Evolutionary conservation across 2,329 filamentous ascomycete genomes (phyloP).

Genomic region (Neopestalotiopsis rosae): DNA sequence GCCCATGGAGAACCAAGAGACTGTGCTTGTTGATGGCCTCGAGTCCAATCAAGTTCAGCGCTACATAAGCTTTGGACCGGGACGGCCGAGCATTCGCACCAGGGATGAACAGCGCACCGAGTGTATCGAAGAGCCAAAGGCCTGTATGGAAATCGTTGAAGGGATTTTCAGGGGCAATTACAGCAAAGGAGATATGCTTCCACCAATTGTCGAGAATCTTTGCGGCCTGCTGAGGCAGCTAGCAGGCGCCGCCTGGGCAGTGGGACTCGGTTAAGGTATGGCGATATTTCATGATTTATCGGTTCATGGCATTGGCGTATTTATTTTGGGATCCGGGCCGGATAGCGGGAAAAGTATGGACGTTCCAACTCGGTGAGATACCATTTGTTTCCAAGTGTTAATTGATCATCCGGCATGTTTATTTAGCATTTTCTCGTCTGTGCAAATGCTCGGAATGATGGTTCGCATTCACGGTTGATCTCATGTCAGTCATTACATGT

Average conservation of each 20-base stretch:
- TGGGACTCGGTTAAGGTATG: slow-evolving; percentile 33
- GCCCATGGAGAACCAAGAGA: slow-evolving; percentile 40
- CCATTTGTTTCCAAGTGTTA: slow-evolving; percentile 5
- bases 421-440: background rate
- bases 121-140: slow-evolving; percentile 59
- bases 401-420: background rate
- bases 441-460: background rate
- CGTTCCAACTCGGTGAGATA: background rate
- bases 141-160: slow-evolving; percentile 63
- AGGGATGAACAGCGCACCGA: slow-evolving; percentile 36
- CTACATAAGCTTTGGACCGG: slow-evolving; percentile 63
- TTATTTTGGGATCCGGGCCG: background rate
- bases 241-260: slow-evolving; percentile 52
- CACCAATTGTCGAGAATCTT: slow-evolving; percentile 72
- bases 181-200: slow-evolving; percentile 46
- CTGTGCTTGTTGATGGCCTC: slow-evolving; percentile 61
- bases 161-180: slow-evolving; percentile 62
- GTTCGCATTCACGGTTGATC: background rate
- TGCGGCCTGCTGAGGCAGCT: slow-evolving; percentile 67
- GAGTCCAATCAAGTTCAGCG: slow-evolving; percentile 58
- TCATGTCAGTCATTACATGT: too few relatives aligned
- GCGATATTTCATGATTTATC: background rate
- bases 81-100: slow-evolving; percentile 52
- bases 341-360: background rate
- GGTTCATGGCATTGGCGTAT: background rate